phyloP scores from a whole-genome alignment of 148 eudicot genomes.

The Amaranthus palmeri region DNA sequence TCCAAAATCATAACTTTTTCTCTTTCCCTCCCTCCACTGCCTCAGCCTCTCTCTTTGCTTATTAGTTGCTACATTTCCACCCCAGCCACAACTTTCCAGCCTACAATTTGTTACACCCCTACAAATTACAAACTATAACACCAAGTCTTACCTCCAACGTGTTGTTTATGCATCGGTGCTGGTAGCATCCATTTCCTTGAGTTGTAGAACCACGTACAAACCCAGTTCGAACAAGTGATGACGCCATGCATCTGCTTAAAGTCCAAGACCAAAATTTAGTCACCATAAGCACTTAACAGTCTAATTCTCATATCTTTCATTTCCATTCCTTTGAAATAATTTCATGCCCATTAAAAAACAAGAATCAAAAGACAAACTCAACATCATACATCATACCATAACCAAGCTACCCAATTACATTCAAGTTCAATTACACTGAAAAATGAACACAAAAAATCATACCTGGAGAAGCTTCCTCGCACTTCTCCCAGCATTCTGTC shows the following conservation, averaged over 20 bases:
- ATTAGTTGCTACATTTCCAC: neutral
- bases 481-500: constrained; percentile 97
- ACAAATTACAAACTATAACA: neutral
- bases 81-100: neutral
- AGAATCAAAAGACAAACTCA: neutral
- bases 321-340: neutral
- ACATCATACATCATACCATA: neutral
- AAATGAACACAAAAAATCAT: constrained; percentile 1
- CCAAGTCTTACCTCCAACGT: constrained; percentile 62
- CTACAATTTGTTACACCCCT: neutral
- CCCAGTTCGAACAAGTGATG: constrained; percentile 89
- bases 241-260: constrained; percentile 84
- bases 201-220: constrained; percentile 87
- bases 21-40: neutral
- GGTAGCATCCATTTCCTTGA: constrained; percentile 98
- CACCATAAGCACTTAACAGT: neutral
- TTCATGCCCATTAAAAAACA: neutral
- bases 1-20: neutral
- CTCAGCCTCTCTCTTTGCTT: neutral
- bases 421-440: neutral
- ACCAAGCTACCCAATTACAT: neutral
- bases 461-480: constrained; percentile 91
- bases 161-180: constrained; percentile 75
- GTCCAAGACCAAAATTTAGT: constrained; percentile 6
- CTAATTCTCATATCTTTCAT: neutral